Evolutionary conservation across 306 rosid genomes (phyloP), one percentile per base, ranked within the genome.

Genomic region (Cucurbita moschata): DNA sequence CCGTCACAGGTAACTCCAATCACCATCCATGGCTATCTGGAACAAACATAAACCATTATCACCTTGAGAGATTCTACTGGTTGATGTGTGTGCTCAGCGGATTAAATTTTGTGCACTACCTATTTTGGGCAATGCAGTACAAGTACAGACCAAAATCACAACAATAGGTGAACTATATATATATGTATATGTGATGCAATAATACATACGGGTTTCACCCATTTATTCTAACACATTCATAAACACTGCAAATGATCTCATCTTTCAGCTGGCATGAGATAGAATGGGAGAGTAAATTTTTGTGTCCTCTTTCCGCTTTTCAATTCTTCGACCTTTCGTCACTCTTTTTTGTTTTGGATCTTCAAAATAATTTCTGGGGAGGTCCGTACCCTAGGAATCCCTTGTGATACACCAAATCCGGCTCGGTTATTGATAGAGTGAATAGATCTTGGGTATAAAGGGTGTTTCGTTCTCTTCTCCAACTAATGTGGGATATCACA

Each of bases 51-150:
- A 91, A 94, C 56, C 81, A 88, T 7, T 87, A 80, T 66, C 89
- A 80, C 50, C 84, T 94, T 10, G 95, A 87, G 40, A 77, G 83
- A 6, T 94, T 94, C 86, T 94, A 94, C 63, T 94, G 97, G 97
- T 83, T 94, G 42, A 83, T 91, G 95, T 94, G 95, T 75, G 88
- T 77, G 39, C 95, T 94, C 7, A 89, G 97, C 75, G 96, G 77
- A 21, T 73, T 94, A 75, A 94, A 94, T 72, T 89, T 90, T 80
- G 72, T 94, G 56, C 90, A 91, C 76, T 94, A 91, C 81, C 85
- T 94, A 8, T 83, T 84, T 73, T 94, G 95, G 96, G 92, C 99
- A 8, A 42, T 12, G 35, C 66, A 82, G 73, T 89, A 94, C 81
- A 88, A 84, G 42, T 91, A 94, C 81, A 86, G 92, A 87, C 83